These are phyloP conservation scores for Fraxinus latifolia DNA, from an alignment of 305 asterid genomes.

Conservation along the genomic window DNA sequence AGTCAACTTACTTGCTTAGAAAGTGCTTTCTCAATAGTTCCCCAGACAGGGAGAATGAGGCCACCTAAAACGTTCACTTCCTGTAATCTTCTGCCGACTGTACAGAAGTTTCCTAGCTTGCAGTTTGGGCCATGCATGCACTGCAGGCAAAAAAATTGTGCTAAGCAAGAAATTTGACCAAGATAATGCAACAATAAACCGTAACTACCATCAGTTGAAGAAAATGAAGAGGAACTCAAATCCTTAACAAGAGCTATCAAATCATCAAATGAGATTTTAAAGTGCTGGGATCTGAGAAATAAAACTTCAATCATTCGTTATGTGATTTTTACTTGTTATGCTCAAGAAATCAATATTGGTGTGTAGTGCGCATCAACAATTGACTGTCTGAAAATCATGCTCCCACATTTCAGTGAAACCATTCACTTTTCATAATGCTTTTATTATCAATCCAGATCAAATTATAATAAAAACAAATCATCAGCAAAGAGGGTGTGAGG, in stretches of 20 bases:
- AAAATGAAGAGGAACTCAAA: background rate
- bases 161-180: background rate
- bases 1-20: constrained; percentile 65
- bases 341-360: background rate
- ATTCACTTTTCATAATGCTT: background rate
- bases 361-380: background rate
- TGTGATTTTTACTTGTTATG: background rate
- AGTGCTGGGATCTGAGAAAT: background rate
- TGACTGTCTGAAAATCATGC: background rate
- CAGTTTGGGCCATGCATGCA: constrained; percentile 99
- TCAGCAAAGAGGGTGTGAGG: background rate
- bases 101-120: constrained; percentile 75
- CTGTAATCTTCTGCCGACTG: constrained; percentile 87
- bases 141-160: constrained; percentile 49
- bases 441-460: background rate
- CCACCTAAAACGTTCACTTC: constrained; percentile 96
- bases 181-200: constrained; percentile 14
- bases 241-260: background rate
- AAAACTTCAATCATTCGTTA: background rate
- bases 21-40: constrained; percentile 88
- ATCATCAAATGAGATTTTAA: background rate
- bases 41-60: constrained; percentile 98
- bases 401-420: constrained; percentile 1
- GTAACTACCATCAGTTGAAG: background rate
- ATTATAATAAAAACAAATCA: background rate